Conservation (phyloP, 192 early-diverging fungal genomes). For the Gigaspora rosea region DNA sequence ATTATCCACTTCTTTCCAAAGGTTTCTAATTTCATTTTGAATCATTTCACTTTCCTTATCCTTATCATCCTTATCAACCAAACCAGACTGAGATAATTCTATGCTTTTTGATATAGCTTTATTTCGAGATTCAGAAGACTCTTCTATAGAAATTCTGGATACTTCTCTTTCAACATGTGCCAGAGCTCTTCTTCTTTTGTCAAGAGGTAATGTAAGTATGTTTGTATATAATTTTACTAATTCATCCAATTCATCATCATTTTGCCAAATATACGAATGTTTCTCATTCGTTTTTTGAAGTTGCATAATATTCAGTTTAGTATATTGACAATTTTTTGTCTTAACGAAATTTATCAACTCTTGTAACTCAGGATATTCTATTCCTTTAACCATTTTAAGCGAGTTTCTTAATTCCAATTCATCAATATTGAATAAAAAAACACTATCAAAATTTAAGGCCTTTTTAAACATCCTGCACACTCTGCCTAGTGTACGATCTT, state of each 20-base stretch:
- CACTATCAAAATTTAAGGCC: conserved; percentile 1
- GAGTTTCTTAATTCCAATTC: not conserved
- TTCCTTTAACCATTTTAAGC: conserved; percentile 1
- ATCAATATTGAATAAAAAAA: not conserved
- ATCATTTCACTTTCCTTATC: conserved; percentile 4
- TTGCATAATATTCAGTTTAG: conserved; percentile 19
- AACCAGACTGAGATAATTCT: conserved; percentile 8
- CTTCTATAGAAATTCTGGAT: conserved; percentile 8
- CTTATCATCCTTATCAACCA: not conserved
- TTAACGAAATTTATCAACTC: conserved; percentile 11
- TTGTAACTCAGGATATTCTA: conserved; percentile 4
- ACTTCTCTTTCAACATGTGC: conserved; percentile 32
- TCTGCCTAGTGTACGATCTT: conserved; percentile 20
- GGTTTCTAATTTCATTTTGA: conserved; percentile 11
- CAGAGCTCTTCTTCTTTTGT: conserved; percentile 23
- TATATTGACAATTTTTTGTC: conserved; percentile 19
- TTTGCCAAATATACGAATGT: not conserved
- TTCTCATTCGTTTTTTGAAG: conserved; percentile 7
- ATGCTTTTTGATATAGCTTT: conserved; percentile 11
- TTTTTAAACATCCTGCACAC: conserved; percentile 24
- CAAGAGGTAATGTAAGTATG: conserved; percentile 24
- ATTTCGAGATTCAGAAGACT: conserved; percentile 12
- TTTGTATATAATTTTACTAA: conserved; percentile 5
- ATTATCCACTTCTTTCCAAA: conserved; percentile 17
- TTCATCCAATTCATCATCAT: not conserved